Evolutionary conservation across 305 asterid genomes (phyloP).

Genomic region (Plantago coronopus): DNA sequence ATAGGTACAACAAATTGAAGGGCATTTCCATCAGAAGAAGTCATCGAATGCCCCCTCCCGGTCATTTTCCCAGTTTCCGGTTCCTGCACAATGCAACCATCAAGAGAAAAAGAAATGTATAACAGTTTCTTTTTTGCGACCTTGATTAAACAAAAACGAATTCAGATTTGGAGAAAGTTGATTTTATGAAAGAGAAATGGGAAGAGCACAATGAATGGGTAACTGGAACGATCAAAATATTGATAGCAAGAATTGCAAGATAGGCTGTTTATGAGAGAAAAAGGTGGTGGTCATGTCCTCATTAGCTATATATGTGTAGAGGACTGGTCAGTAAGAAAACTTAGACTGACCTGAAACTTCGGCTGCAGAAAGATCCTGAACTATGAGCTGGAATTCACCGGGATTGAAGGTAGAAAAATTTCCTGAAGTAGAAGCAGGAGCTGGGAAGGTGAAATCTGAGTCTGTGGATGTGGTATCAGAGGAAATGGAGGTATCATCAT

Average conservation of each 20-base stretch:
- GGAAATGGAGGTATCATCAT: conserved; percentile 66
- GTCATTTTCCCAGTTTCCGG: conserved; percentile 71
- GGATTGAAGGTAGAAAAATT: conserved; percentile 56
- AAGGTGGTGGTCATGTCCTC: conserved; percentile 30
- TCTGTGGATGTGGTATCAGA: conserved; percentile 76
- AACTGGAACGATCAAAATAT: conserved; percentile 22
- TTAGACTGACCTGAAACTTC: conserved; percentile 82
- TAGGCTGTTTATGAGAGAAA: conserved; percentile 19
- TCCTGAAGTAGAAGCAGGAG: conserved; percentile 71
- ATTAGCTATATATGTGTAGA: conserved; percentile 30
- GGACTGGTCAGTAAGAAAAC: conserved; percentile 37
- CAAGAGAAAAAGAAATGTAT: conserved; percentile 50
- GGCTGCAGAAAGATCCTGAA: conserved; percentile 88
- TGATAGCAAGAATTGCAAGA: conserved; percentile 19
- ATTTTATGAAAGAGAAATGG: conserved; percentile 27
- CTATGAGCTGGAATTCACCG: conserved; percentile 82
- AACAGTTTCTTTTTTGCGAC: conserved; percentile 30
- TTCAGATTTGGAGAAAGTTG: conserved; percentile 32
- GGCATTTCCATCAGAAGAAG: conserved; percentile 83
- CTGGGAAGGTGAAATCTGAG: conserved; percentile 90
- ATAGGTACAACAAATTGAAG: conserved; percentile 44
- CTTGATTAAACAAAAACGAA: conserved; percentile 32
- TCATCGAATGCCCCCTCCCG: conserved; percentile 97
- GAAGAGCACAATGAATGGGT: conserved; percentile 29
- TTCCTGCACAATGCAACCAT: conserved; percentile 93